A percentile compares a stretch with the other conserved stretches of the same genome.
Conservation (phyloP, 495 filamentous ascomycete species). For the Pseudevernia furfuracea region DNA sequence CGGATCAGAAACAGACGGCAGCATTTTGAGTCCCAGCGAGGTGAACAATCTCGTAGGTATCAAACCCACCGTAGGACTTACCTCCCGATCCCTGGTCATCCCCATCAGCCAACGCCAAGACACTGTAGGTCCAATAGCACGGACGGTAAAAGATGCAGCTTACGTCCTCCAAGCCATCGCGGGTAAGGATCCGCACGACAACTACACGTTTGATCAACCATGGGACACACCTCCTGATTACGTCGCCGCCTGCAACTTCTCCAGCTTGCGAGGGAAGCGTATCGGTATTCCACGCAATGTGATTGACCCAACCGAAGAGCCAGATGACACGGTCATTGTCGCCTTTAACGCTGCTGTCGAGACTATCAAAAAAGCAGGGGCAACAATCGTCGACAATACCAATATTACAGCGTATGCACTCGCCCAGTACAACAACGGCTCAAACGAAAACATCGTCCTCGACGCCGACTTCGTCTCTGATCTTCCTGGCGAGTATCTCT, state of each 20-base stretch:
- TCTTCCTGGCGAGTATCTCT: conserved; percentile 38
- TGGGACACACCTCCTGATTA: conserved; percentile 41
- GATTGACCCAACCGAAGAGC: conserved; percentile 24
- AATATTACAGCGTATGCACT: conserved; percentile 46
- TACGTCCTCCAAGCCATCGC: conserved; percentile 57
- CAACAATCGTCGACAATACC: conserved; percentile 43
- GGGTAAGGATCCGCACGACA: conserved; percentile 43
- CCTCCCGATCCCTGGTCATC: conserved; percentile 52
- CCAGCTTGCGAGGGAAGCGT: conserved; percentile 40
- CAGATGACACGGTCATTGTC: conserved; percentile 30
- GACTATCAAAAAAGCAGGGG: conserved; percentile 41
- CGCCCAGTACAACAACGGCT: conserved; percentile 34
- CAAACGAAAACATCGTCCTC: conserved; percentile 30
- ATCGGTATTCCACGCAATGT: conserved; percentile 49
- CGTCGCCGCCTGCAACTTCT: conserved; percentile 43
- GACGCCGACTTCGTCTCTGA: conserved; percentile 41
- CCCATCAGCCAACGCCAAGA: conserved; percentile 57
- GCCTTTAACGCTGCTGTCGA: conserved; percentile 41
- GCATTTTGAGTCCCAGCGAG: conserved; percentile 35
- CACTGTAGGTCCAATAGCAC: conserved; percentile 57
- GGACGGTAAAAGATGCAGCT: conserved; percentile 59
- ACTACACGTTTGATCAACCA: conserved; percentile 48
- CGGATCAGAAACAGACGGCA: conserved; percentile 41
- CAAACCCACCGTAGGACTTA: conserved; percentile 66
- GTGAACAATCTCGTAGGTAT: conserved; percentile 46